Conservation (phyloP, 192 early-diverging fungal genomes). For the Coemansia sp. region DNA sequence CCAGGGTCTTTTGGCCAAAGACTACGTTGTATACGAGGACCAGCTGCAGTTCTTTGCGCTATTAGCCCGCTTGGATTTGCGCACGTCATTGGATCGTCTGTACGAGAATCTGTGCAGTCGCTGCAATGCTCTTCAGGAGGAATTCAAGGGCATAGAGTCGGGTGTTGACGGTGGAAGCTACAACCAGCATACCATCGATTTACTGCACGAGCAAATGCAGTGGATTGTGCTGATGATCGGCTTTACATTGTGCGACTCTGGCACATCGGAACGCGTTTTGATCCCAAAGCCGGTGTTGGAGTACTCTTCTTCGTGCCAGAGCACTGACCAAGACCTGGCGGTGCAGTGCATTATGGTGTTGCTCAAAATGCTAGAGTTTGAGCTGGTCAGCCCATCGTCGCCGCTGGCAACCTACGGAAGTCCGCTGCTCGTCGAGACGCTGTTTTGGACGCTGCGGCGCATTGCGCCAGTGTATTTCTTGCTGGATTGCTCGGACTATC, state of each 20-base stretch:
- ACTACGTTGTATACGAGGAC: constrained; percentile 50
- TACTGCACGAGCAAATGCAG: constrained; percentile 47
- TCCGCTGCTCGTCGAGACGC: constrained; percentile 45
- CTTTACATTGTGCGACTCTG: constrained; percentile 37
- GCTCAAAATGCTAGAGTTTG: constrained; percentile 39
- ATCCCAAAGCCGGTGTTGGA: constrained; percentile 30
- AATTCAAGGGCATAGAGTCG: constrained; percentile 18
- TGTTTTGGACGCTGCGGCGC: constrained; percentile 45
- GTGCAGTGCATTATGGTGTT: constrained; percentile 42
- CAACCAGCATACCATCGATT: constrained; percentile 36
- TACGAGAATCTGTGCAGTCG: constrained; percentile 36
- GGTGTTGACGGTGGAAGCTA: background rate
- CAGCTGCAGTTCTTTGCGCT: constrained; percentile 51
- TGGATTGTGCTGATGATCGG: constrained; percentile 49
- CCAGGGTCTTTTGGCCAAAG: constrained; percentile 45
- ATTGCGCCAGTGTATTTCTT: constrained; percentile 45
- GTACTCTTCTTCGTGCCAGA: constrained; percentile 17
- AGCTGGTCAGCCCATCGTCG: constrained; percentile 26
- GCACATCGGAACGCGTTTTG: constrained; percentile 44
- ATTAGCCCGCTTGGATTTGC: constrained; percentile 40
- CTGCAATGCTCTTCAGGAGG: constrained; percentile 31
- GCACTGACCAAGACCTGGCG: constrained; percentile 21
- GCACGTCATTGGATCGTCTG: constrained; percentile 28
- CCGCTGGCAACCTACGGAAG: constrained; percentile 24
- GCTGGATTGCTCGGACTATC: constrained; percentile 37